phyloP scores from a whole-genome alignment of 1,284 basidiomycete genomes.

The Pterulicium gracile region DNA sequence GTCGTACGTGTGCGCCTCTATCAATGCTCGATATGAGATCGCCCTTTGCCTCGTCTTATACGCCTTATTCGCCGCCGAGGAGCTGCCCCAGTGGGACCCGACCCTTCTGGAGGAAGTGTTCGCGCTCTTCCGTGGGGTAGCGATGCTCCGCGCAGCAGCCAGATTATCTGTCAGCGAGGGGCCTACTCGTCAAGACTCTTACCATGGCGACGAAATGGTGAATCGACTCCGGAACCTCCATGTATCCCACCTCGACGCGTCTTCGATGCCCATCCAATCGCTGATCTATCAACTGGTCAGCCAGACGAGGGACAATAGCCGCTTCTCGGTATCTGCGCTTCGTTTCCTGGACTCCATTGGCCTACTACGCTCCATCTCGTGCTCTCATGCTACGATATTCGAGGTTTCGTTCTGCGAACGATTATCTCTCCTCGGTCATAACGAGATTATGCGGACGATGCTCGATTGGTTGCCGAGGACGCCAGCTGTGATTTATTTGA shows the following conservation, averaged over 20 bases:
- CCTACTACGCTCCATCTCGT: conserved; percentile 52
- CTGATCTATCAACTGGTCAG: conserved; percentile 61
- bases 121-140: conserved; percentile 65
- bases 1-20: conserved; percentile 47
- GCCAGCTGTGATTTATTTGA: conserved; percentile 66
- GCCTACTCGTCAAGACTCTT: conserved; percentile 4
- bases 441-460: conserved; percentile 50
- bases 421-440: conserved; percentile 57
- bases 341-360: conserved; percentile 56
- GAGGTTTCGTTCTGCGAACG: conserved; percentile 67
- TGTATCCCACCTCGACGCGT: conserved; percentile 40
- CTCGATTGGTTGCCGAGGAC: conserved; percentile 69
- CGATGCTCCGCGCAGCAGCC: conserved; percentile 50
- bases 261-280: conserved; percentile 49
- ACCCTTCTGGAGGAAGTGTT: conserved; percentile 61
- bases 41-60: conserved; percentile 54
- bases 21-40: conserved; percentile 65
- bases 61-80: conserved; percentile 60
- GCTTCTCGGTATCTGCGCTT: conserved; percentile 50
- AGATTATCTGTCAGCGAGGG: conserved; percentile 46
- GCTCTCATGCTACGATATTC: conserved; percentile 48
- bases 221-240: conserved; percentile 60
- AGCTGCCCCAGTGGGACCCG: conserved; percentile 51
- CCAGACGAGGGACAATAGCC: conserved; percentile 31
- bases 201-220: conserved; percentile 51